Percentiles rank a stretch among this genome's conserved stretches.
phyloP scores from a whole-genome alignment of 257 asterid species.

The Solanum pennellii region DNA sequence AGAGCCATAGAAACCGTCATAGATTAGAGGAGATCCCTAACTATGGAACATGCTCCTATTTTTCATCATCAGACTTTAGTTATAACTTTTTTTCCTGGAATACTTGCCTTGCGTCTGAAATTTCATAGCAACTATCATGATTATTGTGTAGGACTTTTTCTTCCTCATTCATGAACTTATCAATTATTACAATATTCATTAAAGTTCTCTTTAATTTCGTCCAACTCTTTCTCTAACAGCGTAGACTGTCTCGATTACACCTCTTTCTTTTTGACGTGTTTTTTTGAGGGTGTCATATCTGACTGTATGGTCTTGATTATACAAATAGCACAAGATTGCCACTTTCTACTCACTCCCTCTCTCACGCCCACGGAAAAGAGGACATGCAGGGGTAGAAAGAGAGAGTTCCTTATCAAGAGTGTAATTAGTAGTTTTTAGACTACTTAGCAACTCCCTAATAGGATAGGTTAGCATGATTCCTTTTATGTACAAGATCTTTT shows the following conservation, averaged over 20 bases:
- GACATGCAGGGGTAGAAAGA: not conserved
- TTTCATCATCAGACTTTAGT: not conserved
- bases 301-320: not conserved
- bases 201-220: not conserved
- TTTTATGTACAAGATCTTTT: not conserved
- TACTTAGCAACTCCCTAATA: not conserved
- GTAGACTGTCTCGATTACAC: not conserved
- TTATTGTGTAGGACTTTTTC: not conserved
- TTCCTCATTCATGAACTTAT: not conserved
- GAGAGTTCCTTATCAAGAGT: not conserved
- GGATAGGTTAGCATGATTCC: not conserved
- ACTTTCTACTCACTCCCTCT: not conserved
- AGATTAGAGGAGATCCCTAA: not conserved
- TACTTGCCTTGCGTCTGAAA: not conserved
- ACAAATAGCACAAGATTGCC: not conserved
- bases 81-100: not conserved
- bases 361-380: not conserved
- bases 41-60: not conserved
- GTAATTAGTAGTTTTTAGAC: not conserved
- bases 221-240: not conserved
- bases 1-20: not conserved
- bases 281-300: not conserved
- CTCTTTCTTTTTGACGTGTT: not conserved
- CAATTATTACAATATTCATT: not conserved
- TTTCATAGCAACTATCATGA: not conserved